A percentile compares a stretch with the other conserved stretches of the same genome.
phyloP scores from a whole-genome alignment of 1,284 basidiomycete species.

The Cystobasidium slooffiae region DNA sequence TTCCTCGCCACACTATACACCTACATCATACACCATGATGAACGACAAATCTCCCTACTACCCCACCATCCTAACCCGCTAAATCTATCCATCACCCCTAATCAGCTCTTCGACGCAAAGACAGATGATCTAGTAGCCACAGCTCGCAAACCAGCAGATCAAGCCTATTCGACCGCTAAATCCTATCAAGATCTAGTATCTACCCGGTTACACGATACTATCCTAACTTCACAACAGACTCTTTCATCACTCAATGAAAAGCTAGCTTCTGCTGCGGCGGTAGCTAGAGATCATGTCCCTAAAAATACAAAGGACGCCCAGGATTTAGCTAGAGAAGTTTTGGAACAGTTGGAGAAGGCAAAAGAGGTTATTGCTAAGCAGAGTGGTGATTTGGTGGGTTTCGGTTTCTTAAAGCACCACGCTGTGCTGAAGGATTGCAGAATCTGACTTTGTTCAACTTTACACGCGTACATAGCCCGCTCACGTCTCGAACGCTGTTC shows the following conservation, averaged over 20 bases:
- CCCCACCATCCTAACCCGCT: no score
- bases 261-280: constrained; percentile 28
- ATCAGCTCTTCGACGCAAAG: constrained; percentile 38
- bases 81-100: not conserved
- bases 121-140: constrained; percentile 39
- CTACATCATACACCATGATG: not conserved
- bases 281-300: constrained; percentile 28
- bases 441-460: no score
- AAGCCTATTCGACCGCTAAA: constrained; percentile 40
- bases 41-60: not conserved
- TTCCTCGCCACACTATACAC: not conserved
- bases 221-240: constrained; percentile 12
- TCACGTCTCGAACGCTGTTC: constrained; percentile 40
- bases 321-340: constrained; percentile 26
- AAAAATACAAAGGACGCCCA: constrained; percentile 40
- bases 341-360: constrained; percentile 32
- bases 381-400: constrained; percentile 35
- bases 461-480: constrained; percentile 30
- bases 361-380: constrained; percentile 30
- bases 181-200: constrained; percentile 37
- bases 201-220: constrained; percentile 34
- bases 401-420: no score
- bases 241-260: constrained; percentile 26
- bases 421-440: no score
- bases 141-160: constrained; percentile 43